A percentile compares a stretch with the other conserved stretches of the same genome.
phyloP scores from a whole-genome alignment of 495 filamentous ascomycete species.

The Lindgomyces ingoldianus region DNA sequence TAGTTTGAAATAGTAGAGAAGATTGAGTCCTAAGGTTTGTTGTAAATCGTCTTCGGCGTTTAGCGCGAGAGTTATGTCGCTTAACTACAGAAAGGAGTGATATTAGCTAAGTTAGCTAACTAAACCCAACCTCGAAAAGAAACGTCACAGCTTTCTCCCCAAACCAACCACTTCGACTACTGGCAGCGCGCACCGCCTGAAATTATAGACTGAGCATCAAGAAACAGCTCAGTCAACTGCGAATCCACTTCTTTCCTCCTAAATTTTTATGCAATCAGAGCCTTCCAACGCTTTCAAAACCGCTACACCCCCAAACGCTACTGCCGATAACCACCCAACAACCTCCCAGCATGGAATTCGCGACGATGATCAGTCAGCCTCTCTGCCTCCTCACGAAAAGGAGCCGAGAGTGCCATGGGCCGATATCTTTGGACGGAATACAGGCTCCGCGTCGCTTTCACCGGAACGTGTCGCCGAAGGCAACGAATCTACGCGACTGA shows the following conservation, averaged over 20 bases:
- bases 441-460: neutral
- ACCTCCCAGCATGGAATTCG: slow-evolving; percentile 75
- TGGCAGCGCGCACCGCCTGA: slow-evolving; percentile 1
- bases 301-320: slow-evolving; percentile 49
- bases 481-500: slow-evolving; percentile 40
- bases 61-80: too few relatives aligned
- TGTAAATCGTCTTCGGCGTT: too few relatives aligned
- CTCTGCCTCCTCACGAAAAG: slow-evolving; percentile 28
- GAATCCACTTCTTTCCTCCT: slow-evolving; percentile 41
- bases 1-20: too few relatives aligned
- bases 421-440: neutral
- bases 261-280: slow-evolving; percentile 89
- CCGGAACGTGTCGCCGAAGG: slow-evolving; percentile 33
- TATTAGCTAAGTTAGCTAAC: too few relatives aligned
- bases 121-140: too few relatives aligned
- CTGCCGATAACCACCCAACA: slow-evolving; percentile 47
- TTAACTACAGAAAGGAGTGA: too few relatives aligned
- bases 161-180: neutral
- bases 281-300: slow-evolving; percentile 62
- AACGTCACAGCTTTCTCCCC: neutral
- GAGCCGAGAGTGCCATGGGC: slow-evolving; percentile 22
- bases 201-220: slow-evolving; percentile 26
- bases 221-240: slow-evolving; percentile 65
- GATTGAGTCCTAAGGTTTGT: too few relatives aligned
- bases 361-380: slow-evolving; percentile 46